Percentiles rank a stretch among this genome's conserved stretches.
Evolutionary conservation across 2,329 filamentous ascomycete species (phyloP).

Genomic region (Penicillium italicum): DNA sequence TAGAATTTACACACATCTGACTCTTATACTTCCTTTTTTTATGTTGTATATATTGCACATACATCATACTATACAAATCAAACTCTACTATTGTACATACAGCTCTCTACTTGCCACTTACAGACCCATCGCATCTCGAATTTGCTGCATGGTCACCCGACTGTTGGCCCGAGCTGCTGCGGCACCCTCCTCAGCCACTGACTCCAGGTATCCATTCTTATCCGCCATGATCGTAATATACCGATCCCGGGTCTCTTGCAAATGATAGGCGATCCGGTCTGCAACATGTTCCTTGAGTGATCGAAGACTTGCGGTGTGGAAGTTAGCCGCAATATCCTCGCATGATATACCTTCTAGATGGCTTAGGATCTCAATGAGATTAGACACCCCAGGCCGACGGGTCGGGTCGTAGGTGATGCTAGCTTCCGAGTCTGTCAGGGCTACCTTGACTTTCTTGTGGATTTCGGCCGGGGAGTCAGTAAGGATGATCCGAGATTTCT

Average conservation of each 20-base stretch:
- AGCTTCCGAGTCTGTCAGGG: slow-evolving; percentile 69
- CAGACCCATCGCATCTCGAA: slow-evolving; percentile 33
- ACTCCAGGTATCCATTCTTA: slow-evolving; percentile 28
- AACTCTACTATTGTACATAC: not conserved
- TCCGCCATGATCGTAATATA: slow-evolving; percentile 31
- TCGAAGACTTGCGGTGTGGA: slow-evolving; percentile 48
- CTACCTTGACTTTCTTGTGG: slow-evolving; percentile 63
- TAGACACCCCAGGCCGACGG: slow-evolving; percentile 75
- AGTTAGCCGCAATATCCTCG: slow-evolving; percentile 48
- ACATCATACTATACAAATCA: not conserved
- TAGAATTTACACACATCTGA: not conserved
- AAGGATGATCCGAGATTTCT: slow-evolving; percentile 74
- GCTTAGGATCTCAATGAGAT: slow-evolving; percentile 76
- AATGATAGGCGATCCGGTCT: slow-evolving; percentile 36
- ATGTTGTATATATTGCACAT: not conserved
- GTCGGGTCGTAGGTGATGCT: slow-evolving; percentile 70
- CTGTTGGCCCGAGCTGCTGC: slow-evolving; percentile 32
- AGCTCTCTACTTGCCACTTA: slow-evolving; percentile 11
- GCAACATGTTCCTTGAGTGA: slow-evolving; percentile 64
- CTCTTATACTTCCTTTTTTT: not conserved
- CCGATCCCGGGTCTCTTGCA: slow-evolving; percentile 35
- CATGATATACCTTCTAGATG: slow-evolving; percentile 55
- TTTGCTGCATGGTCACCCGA: slow-evolving; percentile 30
- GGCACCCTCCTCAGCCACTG: slow-evolving; percentile 32
- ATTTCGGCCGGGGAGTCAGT: slow-evolving; percentile 67